These are phyloP conservation scores for Linnemannia elongata DNA, from an alignment of 192 early-diverging fungal species.

Conservation along the genomic window DNA sequence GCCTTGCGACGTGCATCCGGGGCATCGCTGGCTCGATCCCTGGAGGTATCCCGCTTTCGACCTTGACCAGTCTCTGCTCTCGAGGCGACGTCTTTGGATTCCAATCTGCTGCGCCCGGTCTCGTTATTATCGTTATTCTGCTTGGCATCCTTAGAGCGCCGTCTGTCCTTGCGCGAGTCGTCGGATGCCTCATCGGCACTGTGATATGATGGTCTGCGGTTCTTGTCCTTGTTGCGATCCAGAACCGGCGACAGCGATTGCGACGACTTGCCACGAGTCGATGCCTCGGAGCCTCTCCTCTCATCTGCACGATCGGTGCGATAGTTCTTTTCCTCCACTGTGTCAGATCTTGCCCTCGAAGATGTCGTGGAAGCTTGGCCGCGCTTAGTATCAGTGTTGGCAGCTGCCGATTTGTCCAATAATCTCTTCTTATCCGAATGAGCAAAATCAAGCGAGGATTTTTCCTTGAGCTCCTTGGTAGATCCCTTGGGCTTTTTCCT, in stretches of 20 bases:
- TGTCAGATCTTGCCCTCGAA: conserved; percentile 8
- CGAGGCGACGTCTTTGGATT: conserved; percentile 26
- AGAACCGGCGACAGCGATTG: conserved; percentile 35
- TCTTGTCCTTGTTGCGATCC: conserved; percentile 23
- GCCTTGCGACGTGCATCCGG: conserved; percentile 16
- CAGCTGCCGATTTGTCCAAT: conserved; percentile 10
- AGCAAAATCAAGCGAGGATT: background rate
- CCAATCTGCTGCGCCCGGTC: conserved; percentile 22
- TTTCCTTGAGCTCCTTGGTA: conserved; percentile 24
- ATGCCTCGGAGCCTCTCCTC: background rate
- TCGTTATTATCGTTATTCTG: background rate
- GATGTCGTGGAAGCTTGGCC: background rate
- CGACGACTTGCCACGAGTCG: conserved; percentile 21
- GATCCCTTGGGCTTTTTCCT: conserved; percentile 11
- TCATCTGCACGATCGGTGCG: conserved; percentile 16
- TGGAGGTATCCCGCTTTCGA: conserved; percentile 23
- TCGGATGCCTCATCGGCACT: conserved; percentile 40
- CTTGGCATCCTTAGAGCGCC: conserved; percentile 13
- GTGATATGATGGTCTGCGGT: conserved; percentile 14
- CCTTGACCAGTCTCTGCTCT: background rate
- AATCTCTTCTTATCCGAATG: conserved; percentile 21
- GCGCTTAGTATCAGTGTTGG: background rate
- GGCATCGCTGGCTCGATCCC: conserved; percentile 3
- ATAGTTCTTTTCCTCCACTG: conserved; percentile 15
- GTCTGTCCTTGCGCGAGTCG: background rate